Conservation (phyloP, 2,329 filamentous ascomycete species). For the Sporothrix luriei region DNA sequence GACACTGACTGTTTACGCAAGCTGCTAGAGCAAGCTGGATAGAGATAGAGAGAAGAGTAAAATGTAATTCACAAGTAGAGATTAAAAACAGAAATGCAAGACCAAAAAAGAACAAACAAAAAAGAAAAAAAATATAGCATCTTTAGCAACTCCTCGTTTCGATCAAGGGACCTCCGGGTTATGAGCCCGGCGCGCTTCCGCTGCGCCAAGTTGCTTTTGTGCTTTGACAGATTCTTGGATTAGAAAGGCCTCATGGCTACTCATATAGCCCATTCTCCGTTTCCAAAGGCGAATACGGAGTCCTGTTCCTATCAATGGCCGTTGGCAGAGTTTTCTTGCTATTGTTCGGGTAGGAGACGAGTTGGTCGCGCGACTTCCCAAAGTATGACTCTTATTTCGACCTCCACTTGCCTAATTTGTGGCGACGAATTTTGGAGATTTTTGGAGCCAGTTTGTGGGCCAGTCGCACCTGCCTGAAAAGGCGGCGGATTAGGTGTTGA, state of each 20-base stretch:
- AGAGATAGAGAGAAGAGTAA: neutral
- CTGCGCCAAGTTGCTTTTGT: constrained; percentile 34
- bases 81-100: neutral
- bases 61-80: neutral
- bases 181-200: constrained; percentile 35
- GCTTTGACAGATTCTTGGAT: constrained; percentile 8
- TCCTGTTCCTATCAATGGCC: constrained; percentile 7
- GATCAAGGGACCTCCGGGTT: constrained; percentile 35
- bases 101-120: neutral
- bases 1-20: too few species aligned
- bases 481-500: neutral
- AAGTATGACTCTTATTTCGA: constrained; percentile 28
- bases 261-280: neutral
- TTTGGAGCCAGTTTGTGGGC: neutral
- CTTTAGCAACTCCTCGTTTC: constrained; percentile 34
- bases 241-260: neutral
- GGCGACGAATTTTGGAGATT: neutral
- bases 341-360: constrained; percentile 25
- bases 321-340: constrained; percentile 13
- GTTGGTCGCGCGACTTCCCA: constrained; percentile 19
- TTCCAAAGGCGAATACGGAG: neutral
- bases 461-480: constrained; percentile 2
- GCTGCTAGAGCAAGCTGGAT: too few species aligned
- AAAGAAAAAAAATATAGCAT: constrained; percentile 21
- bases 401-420: constrained; percentile 24